These are phyloP conservation scores for Circinella umbellata DNA, from an alignment of 371 early-diverging fungal genomes.

Conservation along the genomic window DNA sequence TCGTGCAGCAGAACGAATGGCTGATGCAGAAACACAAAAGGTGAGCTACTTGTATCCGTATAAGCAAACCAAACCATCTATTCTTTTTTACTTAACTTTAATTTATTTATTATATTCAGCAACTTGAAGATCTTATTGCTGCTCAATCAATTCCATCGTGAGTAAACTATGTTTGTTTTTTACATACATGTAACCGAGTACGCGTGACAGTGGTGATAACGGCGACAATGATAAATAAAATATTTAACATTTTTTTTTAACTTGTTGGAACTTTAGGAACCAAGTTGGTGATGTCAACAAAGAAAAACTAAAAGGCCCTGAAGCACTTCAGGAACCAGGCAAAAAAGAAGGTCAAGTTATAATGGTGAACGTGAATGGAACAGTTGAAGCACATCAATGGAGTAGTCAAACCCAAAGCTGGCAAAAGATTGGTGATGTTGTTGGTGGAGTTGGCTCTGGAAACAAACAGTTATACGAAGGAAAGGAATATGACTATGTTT, in stretches of 20 bases:
- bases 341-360: slow-evolving; percentile 85
- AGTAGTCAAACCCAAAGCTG: slow-evolving; percentile 65
- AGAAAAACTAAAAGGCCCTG: slow-evolving; percentile 79
- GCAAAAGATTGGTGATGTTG: slow-evolving; percentile 95
- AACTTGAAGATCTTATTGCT: slow-evolving; percentile 77
- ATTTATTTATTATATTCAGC: slow-evolving; percentile 26
- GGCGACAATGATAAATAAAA: not conserved
- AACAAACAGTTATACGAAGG: slow-evolving; percentile 84
- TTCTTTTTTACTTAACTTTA: not conserved
- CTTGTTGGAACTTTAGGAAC: slow-evolving; percentile 52
- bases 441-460: slow-evolving; percentile 82
- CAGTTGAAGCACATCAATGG: slow-evolving; percentile 92
- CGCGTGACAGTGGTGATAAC: too few relatives aligned
- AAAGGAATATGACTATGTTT: slow-evolving; percentile 96
- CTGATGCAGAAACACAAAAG: slow-evolving; percentile 59
- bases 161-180: slow-evolving; percentile 22
- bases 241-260: slow-evolving; percentile 42
- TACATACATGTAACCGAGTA: too few relatives aligned
- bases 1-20: slow-evolving; percentile 62
- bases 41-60: slow-evolving; percentile 20
- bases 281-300: slow-evolving; percentile 90
- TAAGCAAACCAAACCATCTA: too few relatives aligned
- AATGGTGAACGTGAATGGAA: slow-evolving; percentile 80
- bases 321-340: slow-evolving; percentile 77
- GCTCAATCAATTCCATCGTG: slow-evolving; percentile 78